Evolutionary conservation across 1,139 yeast species (phyloP), one percentile per base, ranked within the genome.

Genomic region (Meyerozyma elateridarum): DNA sequence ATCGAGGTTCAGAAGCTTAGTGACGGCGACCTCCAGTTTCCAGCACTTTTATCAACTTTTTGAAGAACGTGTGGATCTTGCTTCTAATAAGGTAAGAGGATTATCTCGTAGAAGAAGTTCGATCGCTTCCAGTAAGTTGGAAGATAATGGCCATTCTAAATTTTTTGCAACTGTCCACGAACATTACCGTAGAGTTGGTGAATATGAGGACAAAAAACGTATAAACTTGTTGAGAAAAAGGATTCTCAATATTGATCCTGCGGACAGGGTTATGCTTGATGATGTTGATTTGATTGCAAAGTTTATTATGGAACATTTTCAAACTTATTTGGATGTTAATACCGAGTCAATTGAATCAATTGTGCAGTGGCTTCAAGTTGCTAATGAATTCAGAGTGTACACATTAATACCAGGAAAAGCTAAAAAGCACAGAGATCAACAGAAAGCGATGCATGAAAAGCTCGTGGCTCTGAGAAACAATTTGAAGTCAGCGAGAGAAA

Each of bases 41-140:
- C 59, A 53, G n/a, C 54, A 54, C 34, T 58, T 52, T 36, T 61
- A 61, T 36, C 56, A 54, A 29, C 41, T 59, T 34, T 44, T 60
- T 20, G 57, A 54, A 32, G 60, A 57, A 33, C 42, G 59, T 20
- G 50, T 45, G 15, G 52, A 49, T 12, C 43, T 51, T 36, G 49
- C 54, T 7, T 33, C 32, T 6, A 31, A 33, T 8, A 27, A 22
- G 9, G 25, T 31, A 28, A 28, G 30, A 6, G 31, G 31, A 3
- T 30, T 46, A 4, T 21, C 48, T 6, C 37, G 57, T 5, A 42
- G 48, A 13, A 36, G 38, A 11, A 41, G 50, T 9, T 36, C 36
- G 11, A 34, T 34, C 18, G 19, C 15, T 21, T 24, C 27, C 12
- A 24, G 18, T 18, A 14, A 24, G 15, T 24, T 39, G 4, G 37